Percentiles rank a stretch among this genome's conserved stretches.
phyloP scores from a whole-genome alignment of 768 basidiomycete species.

The Candolleomyces aberdarensis region DNA sequence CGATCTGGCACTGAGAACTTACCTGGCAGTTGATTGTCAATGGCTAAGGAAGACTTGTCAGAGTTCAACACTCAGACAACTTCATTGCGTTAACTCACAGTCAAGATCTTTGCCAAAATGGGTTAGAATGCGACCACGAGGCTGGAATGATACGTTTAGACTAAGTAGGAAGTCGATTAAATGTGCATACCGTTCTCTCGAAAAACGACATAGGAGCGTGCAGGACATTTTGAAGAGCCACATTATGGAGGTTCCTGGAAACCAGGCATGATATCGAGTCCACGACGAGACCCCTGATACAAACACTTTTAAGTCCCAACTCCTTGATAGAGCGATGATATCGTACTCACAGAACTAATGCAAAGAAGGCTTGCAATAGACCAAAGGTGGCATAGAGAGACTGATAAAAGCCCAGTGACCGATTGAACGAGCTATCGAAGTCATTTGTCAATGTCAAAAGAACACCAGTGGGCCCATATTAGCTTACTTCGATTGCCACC shows the following conservation, averaged over 20 bases:
- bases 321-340: background rate
- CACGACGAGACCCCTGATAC: conserved; percentile 46
- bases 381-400: conserved; percentile 60
- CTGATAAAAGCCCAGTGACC: conserved; percentile 60
- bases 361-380: conserved; percentile 50
- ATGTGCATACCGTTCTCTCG: conserved; percentile 51
- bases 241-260: conserved; percentile 59
- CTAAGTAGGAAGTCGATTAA: background rate
- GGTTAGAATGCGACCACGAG: conserved; percentile 55
- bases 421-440: background rate
- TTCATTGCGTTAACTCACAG: conserved; percentile 28
- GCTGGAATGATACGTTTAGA: conserved; percentile 29
- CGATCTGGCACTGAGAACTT: conserved; percentile 10
- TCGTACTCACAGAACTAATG: conserved; percentile 49
- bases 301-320: background rate
- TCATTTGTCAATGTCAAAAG: background rate
- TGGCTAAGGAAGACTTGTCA: conserved; percentile 27
- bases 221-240: conserved; percentile 55
- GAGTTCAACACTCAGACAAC: too few species aligned
- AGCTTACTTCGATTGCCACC: conserved; percentile 64
- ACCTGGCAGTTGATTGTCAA: conserved; percentile 60
- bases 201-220: conserved; percentile 77
- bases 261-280: conserved; percentile 57
- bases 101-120: conserved; percentile 68
- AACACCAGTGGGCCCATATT: background rate